Conservation (phyloP, 2,329 filamentous ascomycete genomes). For the Simplicillium aogashimaense region DNA sequence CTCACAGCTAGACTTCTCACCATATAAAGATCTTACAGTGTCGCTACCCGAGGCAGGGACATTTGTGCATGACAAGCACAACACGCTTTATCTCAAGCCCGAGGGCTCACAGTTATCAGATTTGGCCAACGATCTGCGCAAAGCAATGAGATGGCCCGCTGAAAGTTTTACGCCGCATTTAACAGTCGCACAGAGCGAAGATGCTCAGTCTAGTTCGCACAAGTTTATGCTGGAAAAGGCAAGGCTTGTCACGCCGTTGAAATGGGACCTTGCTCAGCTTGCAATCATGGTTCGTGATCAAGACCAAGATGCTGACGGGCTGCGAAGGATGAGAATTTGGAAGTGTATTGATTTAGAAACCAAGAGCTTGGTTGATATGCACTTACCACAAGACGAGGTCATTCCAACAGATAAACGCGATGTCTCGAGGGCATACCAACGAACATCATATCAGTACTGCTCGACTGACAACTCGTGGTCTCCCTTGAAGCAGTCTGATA, state of each 20-base stretch:
- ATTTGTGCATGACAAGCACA: slow-evolving; percentile 39
- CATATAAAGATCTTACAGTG: slow-evolving; percentile 12
- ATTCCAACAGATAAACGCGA: not conserved
- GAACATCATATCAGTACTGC: slow-evolving; percentile 3
- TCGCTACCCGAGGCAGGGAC: slow-evolving; percentile 29
- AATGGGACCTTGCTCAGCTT: slow-evolving; percentile 38
- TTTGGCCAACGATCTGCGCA: slow-evolving; percentile 22
- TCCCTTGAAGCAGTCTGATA: not conserved
- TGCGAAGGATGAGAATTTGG: slow-evolving; percentile 47
- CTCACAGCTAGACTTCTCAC: slow-evolving; percentile 7
- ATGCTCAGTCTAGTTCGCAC: slow-evolving; percentile 31
- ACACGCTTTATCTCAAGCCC: slow-evolving; percentile 36
- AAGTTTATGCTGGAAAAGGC: slow-evolving; percentile 43
- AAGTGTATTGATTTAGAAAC: slow-evolving; percentile 30
- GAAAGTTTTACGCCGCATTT: slow-evolving; percentile 35
- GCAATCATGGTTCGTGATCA: slow-evolving; percentile 41
- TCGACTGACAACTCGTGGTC: not conserved
- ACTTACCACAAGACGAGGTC: slow-evolving; percentile 1
- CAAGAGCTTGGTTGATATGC: not conserved
- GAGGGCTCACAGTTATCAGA: slow-evolving; percentile 3
- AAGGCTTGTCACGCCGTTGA: slow-evolving; percentile 31
- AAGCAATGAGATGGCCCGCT: slow-evolving; percentile 20
- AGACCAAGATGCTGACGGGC: slow-evolving; percentile 16
- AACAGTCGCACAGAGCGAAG: slow-evolving; percentile 49
- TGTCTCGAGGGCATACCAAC: not conserved